A percentile compares a stretch with the other conserved stretches of the same genome.
Evolutionary conservation across 1,139 yeast genomes (phyloP).

Genomic region (Meyerozyma carpophila): DNA sequence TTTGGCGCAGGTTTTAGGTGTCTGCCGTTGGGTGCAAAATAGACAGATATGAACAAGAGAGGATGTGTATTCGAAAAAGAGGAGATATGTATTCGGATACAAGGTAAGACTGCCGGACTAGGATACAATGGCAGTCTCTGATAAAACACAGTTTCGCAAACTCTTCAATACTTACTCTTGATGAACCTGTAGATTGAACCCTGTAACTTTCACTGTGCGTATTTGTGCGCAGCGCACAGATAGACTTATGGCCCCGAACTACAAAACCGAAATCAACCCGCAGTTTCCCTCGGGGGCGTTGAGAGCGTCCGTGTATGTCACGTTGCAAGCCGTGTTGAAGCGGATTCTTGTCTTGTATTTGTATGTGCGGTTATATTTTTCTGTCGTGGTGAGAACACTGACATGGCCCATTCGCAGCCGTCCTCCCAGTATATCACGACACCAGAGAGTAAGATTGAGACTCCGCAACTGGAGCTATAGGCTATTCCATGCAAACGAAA

Average conservation of each 20-base stretch:
- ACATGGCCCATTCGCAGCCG: background rate
- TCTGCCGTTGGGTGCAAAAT: background rate
- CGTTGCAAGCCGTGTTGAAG: too few relatives aligned
- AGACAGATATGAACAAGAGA: background rate
- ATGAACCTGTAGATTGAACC: too few relatives aligned
- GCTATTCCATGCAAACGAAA: background rate
- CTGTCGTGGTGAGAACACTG: background rate
- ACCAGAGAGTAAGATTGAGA: background rate
- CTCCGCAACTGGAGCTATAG: background rate
- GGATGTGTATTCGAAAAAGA: too few relatives aligned
- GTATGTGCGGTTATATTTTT: background rate
- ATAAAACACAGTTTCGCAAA: too few relatives aligned
- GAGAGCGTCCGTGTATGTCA: background rate
- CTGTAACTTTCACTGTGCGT: too few relatives aligned
- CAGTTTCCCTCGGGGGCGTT: background rate
- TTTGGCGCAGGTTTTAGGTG: background rate
- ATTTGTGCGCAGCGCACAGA: background rate
- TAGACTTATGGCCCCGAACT: background rate
- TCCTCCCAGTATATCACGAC: background rate
- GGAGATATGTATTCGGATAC: too few relatives aligned
- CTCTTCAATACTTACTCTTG: too few relatives aligned
- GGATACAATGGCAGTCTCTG: too few relatives aligned
- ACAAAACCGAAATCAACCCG: background rate
- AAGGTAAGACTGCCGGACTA: too few relatives aligned
- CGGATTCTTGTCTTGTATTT: background rate